A percentile compares a stretch with the other conserved stretches of the same genome.
Evolutionary conservation across 202 grass and related monocot species (phyloP).

Genomic region (Schoenoplectus tabernaemontani): DNA sequence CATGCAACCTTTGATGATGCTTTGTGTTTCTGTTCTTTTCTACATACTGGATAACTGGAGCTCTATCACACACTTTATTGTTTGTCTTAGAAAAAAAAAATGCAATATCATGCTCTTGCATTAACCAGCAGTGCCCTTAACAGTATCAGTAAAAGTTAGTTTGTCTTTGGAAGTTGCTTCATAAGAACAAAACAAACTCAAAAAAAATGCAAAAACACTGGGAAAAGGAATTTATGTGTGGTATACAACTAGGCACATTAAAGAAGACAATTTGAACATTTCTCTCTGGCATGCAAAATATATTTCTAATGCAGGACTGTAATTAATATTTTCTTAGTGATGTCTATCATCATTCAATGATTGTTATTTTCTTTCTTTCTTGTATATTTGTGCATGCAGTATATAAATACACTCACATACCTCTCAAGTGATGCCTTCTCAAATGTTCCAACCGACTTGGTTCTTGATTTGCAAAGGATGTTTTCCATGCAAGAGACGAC

Average conservation of each 20-base stretch:
- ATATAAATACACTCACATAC: conserved; percentile 81
- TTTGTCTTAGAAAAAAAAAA: background rate
- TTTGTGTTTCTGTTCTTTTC: background rate
- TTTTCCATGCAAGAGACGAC: conserved; percentile 67
- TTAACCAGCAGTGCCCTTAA: background rate
- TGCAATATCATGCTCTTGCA: background rate
- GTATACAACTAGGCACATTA: background rate
- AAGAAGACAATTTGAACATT: background rate
- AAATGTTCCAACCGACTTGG: conserved; percentile 65
- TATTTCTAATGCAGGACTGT: background rate
- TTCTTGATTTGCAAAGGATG: conserved; percentile 83
- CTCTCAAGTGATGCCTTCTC: conserved; percentile 91
- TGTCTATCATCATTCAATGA: conserved; percentile 1
- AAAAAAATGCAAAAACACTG: background rate
- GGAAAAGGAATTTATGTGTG: background rate
- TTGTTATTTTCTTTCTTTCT: background rate
- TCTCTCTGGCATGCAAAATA: background rate
- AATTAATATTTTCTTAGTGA: conserved; percentile 10
- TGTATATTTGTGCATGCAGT: conserved; percentile 34
- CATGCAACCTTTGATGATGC: background rate
- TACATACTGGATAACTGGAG: background rate
- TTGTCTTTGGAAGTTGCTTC: background rate
- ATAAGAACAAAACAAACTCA: background rate
- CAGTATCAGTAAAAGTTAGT: background rate
- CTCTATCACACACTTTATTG: background rate